A percentile compares a stretch with the other conserved stretches of the same genome.
Evolutionary conservation across 495 filamentous ascomycete genomes (phyloP).

Genomic region (Beverwykella pulmonaria): DNA sequence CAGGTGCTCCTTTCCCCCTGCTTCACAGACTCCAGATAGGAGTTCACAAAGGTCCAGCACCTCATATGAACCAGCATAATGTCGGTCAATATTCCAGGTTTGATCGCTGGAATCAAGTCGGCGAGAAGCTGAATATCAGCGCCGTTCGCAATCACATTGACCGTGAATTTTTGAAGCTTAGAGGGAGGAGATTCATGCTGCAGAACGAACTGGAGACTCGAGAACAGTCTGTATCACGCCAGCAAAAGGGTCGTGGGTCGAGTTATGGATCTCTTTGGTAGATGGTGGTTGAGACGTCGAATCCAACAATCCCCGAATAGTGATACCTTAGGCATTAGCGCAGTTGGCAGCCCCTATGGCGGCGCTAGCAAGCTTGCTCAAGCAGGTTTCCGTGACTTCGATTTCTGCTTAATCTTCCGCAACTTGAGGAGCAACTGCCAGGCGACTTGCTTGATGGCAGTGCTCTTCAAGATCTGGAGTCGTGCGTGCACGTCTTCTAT

Average conservation of each 20-base stretch:
- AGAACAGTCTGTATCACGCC: slow-evolving; percentile 7
- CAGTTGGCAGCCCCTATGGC: background rate
- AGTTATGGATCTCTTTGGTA: background rate
- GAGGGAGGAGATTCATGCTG: background rate
- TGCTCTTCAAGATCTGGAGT: background rate
- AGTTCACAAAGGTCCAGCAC: background rate
- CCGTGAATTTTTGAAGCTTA: slow-evolving; percentile 3
- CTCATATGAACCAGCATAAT: background rate
- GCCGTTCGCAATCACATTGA: slow-evolving; percentile 15
- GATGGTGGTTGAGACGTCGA: background rate
- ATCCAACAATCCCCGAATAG: background rate
- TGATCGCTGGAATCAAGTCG: background rate
- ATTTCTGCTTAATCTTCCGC: slow-evolving; percentile 9
- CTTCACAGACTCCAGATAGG: too few relatives aligned
- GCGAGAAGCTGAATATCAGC: background rate
- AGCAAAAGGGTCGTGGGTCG: background rate
- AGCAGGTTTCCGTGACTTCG: too few relatives aligned
- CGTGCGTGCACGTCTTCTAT: background rate
- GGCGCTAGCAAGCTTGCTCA: background rate
- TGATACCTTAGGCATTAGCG: slow-evolving; percentile 1
- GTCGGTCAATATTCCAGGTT: background rate
- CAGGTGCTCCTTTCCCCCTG: too few relatives aligned
- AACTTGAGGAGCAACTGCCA: background rate
- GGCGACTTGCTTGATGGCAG: background rate
- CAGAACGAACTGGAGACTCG: slow-evolving; percentile 18